Evolutionary conservation across 2,329 filamentous ascomycete genomes (phyloP), one percentile per base, ranked within the genome.

Genomic region (Cercospora sp.): DNA sequence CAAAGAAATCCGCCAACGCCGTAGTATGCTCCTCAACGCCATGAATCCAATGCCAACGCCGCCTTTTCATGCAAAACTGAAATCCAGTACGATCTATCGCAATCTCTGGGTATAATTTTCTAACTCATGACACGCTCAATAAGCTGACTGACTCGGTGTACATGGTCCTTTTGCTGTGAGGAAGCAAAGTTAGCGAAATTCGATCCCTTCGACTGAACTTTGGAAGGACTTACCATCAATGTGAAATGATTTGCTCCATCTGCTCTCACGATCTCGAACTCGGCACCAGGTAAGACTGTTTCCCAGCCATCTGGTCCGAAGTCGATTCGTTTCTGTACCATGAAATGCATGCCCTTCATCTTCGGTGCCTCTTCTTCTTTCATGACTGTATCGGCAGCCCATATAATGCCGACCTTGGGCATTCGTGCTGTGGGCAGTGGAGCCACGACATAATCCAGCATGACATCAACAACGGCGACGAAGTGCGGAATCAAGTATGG

Each of bases 401-500:
- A 85, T 66, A 85, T 77, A 57, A 84, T 71, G 65, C 79, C 78
- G 3, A 82, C 81, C 66, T 81, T 79, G 0, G 82, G 82, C 16
- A 80, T 76, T 55, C 79, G 30, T 8, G 34, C 86, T 2, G 70
- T 77, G 66, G 66, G 74, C 24, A 66, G 18, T 2, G 64, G 64
- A 6, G 26, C n/a, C 18, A 69, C 75, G 43, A 75, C 75, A 72
- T 85, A 85, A 32, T 79, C 79, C 59, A 83, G 80, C 58, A 86
- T 75, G 0, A 81, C 78, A 65, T 82, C 80, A 69, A 85, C 83
- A 69, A 80, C 82, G 32, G 84, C 83, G 26, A 82, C 75, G 76
- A 86, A 86, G 73, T 86, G 84, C n/a, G 83, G 82, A 1, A 84
- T 78, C 32, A 86, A 78, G 82, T 83, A 85, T 55, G 78, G 78